phyloP scores from a whole-genome alignment of 164 flowering plant species.

The Malania oleifera region DNA sequence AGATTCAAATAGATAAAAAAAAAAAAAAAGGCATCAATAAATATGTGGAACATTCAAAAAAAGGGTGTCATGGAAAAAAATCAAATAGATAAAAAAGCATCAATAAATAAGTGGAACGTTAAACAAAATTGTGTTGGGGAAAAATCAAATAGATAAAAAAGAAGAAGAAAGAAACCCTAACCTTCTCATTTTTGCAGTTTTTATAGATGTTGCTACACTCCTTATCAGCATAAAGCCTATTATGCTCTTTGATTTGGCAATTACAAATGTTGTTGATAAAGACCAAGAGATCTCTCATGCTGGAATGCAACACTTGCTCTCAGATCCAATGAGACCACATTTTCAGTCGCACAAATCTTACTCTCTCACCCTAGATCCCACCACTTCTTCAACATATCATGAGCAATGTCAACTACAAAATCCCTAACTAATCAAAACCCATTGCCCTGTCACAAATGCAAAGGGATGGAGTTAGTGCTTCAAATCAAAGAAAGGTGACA shows the following conservation, averaged over 20 bases:
- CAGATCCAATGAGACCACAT: conserved; percentile 42
- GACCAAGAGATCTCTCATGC: conserved; percentile 97
- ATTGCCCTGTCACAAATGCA: neutral
- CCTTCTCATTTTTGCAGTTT: conserved; percentile 88
- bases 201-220: conserved; percentile 89
- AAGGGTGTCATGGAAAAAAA: too few species aligned
- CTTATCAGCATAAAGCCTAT: conserved; percentile 84
- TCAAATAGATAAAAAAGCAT: too few species aligned
- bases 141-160: too few species aligned
- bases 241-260: conserved; percentile 87
- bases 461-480: conserved; percentile 1
- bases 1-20: neutral
- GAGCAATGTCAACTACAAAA: neutral
- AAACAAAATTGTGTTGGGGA: too few species aligned
- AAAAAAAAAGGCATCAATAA: too few species aligned
- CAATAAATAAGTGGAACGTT: too few species aligned
- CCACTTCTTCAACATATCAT: conserved; percentile 1
- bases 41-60: too few species aligned
- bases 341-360: conserved; percentile 13
- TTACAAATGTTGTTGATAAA: conserved; percentile 91
- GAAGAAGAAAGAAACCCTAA: conserved; percentile 25
- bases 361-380: conserved; percentile 4
- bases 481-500: neutral
- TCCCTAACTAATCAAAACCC: neutral
- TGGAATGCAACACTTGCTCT: conserved; percentile 72